These are phyloP conservation scores for Hansenula lynferdii DNA, from an alignment of 1,139 yeast genomes.

Conservation along the genomic window DNA sequence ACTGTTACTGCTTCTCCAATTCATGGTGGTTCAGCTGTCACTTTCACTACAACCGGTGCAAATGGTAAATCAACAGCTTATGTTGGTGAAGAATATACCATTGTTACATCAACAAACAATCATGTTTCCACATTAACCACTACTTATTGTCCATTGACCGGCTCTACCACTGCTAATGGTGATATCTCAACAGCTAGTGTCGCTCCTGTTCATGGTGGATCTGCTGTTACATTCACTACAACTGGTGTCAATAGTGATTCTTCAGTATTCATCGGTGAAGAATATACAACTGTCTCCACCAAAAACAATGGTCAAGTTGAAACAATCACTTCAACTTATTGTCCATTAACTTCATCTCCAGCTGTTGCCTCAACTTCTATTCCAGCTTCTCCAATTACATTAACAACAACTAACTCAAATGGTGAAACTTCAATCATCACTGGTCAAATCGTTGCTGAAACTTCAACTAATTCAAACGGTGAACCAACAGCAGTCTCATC, in stretches of 20 bases:
- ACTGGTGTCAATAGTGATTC: slow-evolving; percentile 1
- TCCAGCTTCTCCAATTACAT: background rate
- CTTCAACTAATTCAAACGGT: background rate
- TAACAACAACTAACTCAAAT: background rate
- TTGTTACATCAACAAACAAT: background rate
- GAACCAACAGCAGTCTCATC: background rate
- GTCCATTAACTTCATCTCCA: background rate
- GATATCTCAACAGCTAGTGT: background rate
- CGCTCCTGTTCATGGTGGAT: background rate
- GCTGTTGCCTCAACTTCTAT: background rate
- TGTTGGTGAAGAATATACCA: background rate
- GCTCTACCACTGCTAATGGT: background rate
- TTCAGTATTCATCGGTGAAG: background rate
- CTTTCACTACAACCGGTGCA: background rate
- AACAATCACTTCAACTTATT: background rate
- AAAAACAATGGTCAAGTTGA: background rate
- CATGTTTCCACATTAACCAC: background rate
- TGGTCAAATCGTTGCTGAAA: background rate
- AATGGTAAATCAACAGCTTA: background rate
- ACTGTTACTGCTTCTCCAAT: background rate
- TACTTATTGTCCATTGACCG: slow-evolving; percentile 1
- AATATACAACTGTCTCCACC: background rate
- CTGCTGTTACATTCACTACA: slow-evolving; percentile 1
- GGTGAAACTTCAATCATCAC: background rate
- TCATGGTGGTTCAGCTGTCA: slow-evolving; percentile 2